These are phyloP conservation scores for Arxiozyma bovina DNA, from an alignment of 1,139 yeast species.

Conservation along the genomic window DNA sequence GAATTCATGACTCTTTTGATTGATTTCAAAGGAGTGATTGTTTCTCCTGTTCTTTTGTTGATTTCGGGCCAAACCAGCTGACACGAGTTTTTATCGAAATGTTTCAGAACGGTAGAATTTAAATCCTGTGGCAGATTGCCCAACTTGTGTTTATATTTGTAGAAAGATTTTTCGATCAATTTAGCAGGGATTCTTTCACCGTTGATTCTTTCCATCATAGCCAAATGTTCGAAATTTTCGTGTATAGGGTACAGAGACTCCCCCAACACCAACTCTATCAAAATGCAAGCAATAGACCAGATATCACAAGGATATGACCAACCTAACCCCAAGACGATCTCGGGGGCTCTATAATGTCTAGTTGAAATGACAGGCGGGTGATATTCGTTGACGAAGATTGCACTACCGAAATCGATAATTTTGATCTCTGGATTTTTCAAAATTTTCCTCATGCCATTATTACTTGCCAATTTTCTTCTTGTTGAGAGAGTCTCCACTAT, in stretches of 20 bases:
- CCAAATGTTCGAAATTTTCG: constrained; percentile 87
- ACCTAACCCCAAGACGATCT: constrained; percentile 84
- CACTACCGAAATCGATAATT: constrained; percentile 92
- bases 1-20: constrained; percentile 26
- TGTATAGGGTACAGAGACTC: constrained; percentile 92
- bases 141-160: constrained; percentile 25
- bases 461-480: constrained; percentile 31
- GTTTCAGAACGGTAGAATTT: constrained; percentile 27
- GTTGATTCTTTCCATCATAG: constrained; percentile 77
- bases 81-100: constrained; percentile 22
- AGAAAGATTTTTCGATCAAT: constrained; percentile 29
- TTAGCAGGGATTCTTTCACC: constrained; percentile 30
- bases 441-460: constrained; percentile 37
- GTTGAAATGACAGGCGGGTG: constrained; percentile 90
- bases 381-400: constrained; percentile 87
- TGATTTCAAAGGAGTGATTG: constrained; percentile 24
- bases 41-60: constrained; percentile 22
- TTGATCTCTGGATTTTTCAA: constrained; percentile 73
- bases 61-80: constrained; percentile 29
- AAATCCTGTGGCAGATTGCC: constrained; percentile 29
- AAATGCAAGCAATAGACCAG: constrained; percentile 94
- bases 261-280: constrained; percentile 89
- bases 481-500: constrained; percentile 19
- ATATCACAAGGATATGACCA: constrained; percentile 91
- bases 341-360: constrained; percentile 95